Percentiles rank a stretch among this genome's conserved stretches.
Evolutionary conservation across 1,284 basidiomycete species (phyloP).

Genomic region (Termitomyces sp.): DNA sequence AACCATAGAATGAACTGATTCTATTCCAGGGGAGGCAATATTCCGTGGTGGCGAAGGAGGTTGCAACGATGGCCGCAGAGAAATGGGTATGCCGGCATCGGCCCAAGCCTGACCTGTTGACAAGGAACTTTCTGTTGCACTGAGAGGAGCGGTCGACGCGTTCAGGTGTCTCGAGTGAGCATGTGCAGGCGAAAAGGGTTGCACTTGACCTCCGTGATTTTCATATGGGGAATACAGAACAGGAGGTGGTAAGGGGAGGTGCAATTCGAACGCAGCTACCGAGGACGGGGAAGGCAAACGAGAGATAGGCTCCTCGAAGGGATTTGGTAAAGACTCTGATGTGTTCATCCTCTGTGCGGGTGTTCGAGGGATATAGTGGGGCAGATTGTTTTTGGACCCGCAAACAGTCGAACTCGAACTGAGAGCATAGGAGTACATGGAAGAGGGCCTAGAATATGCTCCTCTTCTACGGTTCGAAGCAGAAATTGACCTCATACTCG

Average conservation of each 20-base stretch:
- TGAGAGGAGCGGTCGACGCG: not conserved
- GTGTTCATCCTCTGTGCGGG: not conserved
- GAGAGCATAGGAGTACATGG: not conserved
- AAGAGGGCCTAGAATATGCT: not conserved
- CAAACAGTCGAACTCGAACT: not conserved
- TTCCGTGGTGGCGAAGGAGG: constrained; percentile 2
- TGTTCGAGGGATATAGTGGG: not conserved
- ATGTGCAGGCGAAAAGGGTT: no score
- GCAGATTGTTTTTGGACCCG: not conserved
- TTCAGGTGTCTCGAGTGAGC: not conserved
- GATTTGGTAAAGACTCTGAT: not conserved
- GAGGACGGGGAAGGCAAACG: not conserved
- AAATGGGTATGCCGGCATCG: not conserved
- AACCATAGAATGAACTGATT: constrained; percentile 11
- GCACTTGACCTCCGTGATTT: not conserved
- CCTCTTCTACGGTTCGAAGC: not conserved
- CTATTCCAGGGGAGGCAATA: constrained; percentile 6
- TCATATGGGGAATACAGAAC: not conserved
- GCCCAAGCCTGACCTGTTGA: not conserved
- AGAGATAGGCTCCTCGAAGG: not conserved
- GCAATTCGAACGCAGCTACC: not conserved
- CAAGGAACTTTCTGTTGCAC: constrained; percentile 1
- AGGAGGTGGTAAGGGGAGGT: not conserved
- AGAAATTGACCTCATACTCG: not conserved
- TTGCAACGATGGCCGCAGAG: constrained; percentile 6